Evolutionary conservation across 176 grass and related monocot species (phyloP), one percentile per base, ranked within the genome.

Genomic region (Ananas comosus): DNA sequence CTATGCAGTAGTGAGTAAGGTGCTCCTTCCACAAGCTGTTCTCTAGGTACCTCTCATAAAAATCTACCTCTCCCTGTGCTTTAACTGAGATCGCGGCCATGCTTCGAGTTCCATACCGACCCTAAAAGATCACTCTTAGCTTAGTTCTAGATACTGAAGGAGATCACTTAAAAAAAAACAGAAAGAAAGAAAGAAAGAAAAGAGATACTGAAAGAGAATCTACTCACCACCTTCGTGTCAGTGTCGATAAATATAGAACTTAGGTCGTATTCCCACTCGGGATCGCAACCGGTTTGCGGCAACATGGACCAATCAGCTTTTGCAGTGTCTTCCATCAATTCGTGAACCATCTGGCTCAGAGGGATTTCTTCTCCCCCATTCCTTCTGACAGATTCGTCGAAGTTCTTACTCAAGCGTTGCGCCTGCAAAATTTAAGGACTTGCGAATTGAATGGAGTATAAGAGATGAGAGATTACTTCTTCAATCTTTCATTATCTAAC

Each of bases 91-190:
- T 49, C 1, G 82, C 86, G 21, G 67, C 63, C 79, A 87, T 97
- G 82, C 89, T 97, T 78, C 93, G 78, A 57, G 89, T 97, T 71
- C 93, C 93, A 72, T 92, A 92, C 21, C 49, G 77, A 61, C 81
- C 84, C 93, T 92, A 69, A 1, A 33, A 72, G 22, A 53, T 27
- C 8, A 8, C 13, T 18, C 12, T 52, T 28, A 59, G 13, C 4
- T 42, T 75, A 17, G 51, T 42, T 66, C 12, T 13, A 2, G 25
- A 49, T 69, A n/a, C 56, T 10, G 56, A 7, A 22, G 56, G 56
- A 22, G 56, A 19, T 61, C 7, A 5, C 33, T 42, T 42, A 1
- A 5, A 7, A 6, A 42, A 42, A 42, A 42, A 42, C 22, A 23
- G 22, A 23, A 23, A 23, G 22, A 42, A 42, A 6, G 0, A 42